phyloP scores from a whole-genome alignment of 2,329 filamentous ascomycete species.

The Neofusicoccum laricinum region DNA sequence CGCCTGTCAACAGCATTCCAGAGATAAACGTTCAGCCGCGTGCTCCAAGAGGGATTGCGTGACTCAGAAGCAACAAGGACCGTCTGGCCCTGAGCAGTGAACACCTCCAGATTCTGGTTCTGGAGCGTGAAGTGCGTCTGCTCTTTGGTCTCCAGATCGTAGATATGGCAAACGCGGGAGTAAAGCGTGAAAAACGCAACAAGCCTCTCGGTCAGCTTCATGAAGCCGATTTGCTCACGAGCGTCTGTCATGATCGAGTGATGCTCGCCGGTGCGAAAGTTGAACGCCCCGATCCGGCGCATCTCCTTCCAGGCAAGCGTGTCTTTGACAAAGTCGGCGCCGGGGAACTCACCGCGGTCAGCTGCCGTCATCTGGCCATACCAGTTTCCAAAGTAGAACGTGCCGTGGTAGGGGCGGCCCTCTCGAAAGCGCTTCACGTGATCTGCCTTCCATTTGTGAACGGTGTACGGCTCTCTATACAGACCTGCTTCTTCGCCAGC shows the following conservation, averaged over 20 bases:
- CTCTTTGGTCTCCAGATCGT: slow-evolving; percentile 19
- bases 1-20: slow-evolving; percentile 5
- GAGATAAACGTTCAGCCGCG: neutral
- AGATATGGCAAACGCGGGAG: slow-evolving; percentile 23
- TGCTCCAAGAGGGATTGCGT: neutral
- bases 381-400: slow-evolving; percentile 13
- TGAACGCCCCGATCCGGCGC: slow-evolving; percentile 22
- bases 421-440: slow-evolving; percentile 27
- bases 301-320: slow-evolving; percentile 21
- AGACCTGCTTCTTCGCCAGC: slow-evolving; percentile 19
- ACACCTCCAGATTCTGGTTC: slow-evolving; percentile 16
- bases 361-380: neutral
- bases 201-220: slow-evolving; percentile 26
- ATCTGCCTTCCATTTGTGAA: slow-evolving; percentile 22
- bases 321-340: slow-evolving; percentile 21
- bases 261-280: slow-evolving; percentile 24
- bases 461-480: slow-evolving; percentile 19
- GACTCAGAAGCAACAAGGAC: slow-evolving; percentile 3
- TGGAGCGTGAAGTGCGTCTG: slow-evolving; percentile 24
- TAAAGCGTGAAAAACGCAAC: slow-evolving; percentile 21
- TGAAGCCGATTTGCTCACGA: slow-evolving; percentile 23
- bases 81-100: neutral
- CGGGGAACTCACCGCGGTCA: neutral
- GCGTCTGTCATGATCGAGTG: slow-evolving; percentile 18
- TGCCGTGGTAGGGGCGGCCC: slow-evolving; percentile 15